Base-by-base conservation (phyloP, 192 early-diverging fungal species). In the Umbelopsis sp. region DNA sequence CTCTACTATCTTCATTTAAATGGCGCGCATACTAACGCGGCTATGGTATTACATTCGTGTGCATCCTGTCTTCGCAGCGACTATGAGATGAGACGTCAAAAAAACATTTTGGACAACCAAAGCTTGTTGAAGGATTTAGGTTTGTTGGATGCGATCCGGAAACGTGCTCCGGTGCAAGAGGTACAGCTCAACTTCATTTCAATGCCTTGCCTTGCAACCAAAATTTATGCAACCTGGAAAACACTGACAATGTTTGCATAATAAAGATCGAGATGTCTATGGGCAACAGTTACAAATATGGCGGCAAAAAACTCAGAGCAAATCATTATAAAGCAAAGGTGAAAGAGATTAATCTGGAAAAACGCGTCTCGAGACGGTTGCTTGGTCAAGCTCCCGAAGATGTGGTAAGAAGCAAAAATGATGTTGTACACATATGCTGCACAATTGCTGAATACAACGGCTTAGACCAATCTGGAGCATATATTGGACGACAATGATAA, bases 31-130 rank as follows among this genome's bases (percentile, higher is more conserved):
- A 30, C 30, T 30, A 30, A 35, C 55, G 55, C 55, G 55, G 18
- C 25, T 25, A 23, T 21, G 11, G 18, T 20, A 23, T 3, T 52
- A 23, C 51, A 25, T 21, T 5, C 2, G 21, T 25, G 21, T 12
- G 22, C 21, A 10, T 52, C 12, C 3, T 4, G 23, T 23, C 51
- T 21, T 52, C 25, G 27, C 27, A 76, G 74, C 44, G 70, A 80
- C 27, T 84, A 84, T 69, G 83, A 84, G 49, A 15, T 52, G 8
- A 75, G 78, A 41, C 78, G 83, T 44, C 76, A 72, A 66, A 68
- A 67, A 22, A 79, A 78, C 49, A 84, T 84, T 52, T 41, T 72
- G 46, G 70, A 80, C 27, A 84, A 84, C 64, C 80, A 81, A 49
- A 69, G 65, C 21, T 51, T 84, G 1, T 50, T 84, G 47, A 47